Evolutionary conservation across 2,329 filamentous ascomycete species (phyloP).

Genomic region (Nemania serpens): DNA sequence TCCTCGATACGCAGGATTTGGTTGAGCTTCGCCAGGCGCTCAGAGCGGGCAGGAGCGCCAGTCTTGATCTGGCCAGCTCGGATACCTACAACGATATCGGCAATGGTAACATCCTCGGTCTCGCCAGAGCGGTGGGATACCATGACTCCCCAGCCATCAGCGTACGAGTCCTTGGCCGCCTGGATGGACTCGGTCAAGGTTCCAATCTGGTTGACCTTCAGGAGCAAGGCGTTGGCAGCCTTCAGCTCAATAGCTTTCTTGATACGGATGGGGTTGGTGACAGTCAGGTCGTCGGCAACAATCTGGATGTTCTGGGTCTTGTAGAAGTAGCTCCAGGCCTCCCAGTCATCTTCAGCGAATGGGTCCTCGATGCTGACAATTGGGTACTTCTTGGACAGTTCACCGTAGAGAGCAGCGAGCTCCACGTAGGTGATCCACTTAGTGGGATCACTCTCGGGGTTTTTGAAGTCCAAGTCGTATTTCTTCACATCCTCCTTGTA

Average conservation of each 20-base stretch:
- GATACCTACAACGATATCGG: slow-evolving; percentile 96
- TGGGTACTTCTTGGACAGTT: slow-evolving; percentile 90
- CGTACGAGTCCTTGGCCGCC: slow-evolving; percentile 97
- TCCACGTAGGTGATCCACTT: slow-evolving; percentile 99
- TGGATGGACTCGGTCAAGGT: slow-evolving; percentile 98
- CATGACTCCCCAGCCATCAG: slow-evolving; percentile 97
- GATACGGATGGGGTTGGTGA: slow-evolving; percentile 98
- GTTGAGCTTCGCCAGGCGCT: slow-evolving; percentile 99
- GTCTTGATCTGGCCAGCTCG: slow-evolving; percentile 99
- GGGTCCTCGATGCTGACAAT: slow-evolving; percentile 99
- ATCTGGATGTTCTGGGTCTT: slow-evolving; percentile 99
- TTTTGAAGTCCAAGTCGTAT: slow-evolving; percentile 99
- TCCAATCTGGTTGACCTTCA: slow-evolving; percentile 99
- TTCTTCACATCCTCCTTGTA: slow-evolving; percentile 98
- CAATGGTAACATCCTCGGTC: slow-evolving; percentile 99
- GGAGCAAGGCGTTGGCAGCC: slow-evolving; percentile 95
- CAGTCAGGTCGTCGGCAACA: slow-evolving; percentile 96
- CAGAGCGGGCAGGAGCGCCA: slow-evolving; percentile 91
- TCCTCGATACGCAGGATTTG: slow-evolving; percentile 99
- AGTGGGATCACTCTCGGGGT: slow-evolving; percentile 90
- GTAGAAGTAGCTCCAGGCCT: slow-evolving; percentile 99
- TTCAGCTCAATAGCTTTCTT: slow-evolving; percentile 99
- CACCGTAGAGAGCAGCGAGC: slow-evolving; percentile 88
- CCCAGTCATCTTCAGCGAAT: slow-evolving; percentile 99
- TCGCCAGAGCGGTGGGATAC: slow-evolving; percentile 98